Conservation (phyloP, 306 rosid species). For the Begonia masoniana region DNA sequence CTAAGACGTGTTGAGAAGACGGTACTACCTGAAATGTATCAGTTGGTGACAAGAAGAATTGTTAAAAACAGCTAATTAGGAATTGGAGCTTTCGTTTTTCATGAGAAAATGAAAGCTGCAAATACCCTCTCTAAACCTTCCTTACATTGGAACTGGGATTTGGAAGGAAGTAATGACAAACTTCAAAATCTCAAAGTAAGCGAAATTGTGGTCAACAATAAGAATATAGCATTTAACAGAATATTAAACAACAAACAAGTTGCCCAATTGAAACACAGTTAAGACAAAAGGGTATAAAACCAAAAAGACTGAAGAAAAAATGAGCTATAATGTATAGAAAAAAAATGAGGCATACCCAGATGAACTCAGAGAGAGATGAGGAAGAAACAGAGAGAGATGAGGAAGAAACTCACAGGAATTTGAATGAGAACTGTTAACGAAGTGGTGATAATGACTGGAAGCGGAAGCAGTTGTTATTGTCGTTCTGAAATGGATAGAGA, state of each 20-base stretch:
- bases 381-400: constrained; percentile 6
- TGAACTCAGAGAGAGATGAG: neutral
- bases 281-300: neutral
- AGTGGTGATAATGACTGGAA: constrained; percentile 9
- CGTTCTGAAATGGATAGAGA: constrained; percentile 32
- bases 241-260: too few species aligned
- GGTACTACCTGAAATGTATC: too few species aligned
- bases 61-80: too few species aligned
- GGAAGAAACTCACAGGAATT: constrained; percentile 20
- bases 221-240: too few species aligned
- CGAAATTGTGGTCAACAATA: too few species aligned
- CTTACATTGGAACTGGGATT: too few species aligned
- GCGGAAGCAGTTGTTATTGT: constrained; percentile 1
- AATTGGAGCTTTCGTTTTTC: neutral
- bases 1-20: too few species aligned
- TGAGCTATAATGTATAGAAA: neutral
- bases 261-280: neutral
- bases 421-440: constrained; percentile 8
- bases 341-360: neutral
- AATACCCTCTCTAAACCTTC: too few species aligned
- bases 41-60: too few species aligned
- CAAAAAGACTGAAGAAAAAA: neutral
- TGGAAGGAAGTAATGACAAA: too few species aligned
- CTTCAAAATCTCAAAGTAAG: too few species aligned
- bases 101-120: too few species aligned